Percentiles rank a stretch among this genome's conserved stretches.
phyloP scores from a whole-genome alignment of 345 rosid species.

The Citrus mangshanensis region DNA sequence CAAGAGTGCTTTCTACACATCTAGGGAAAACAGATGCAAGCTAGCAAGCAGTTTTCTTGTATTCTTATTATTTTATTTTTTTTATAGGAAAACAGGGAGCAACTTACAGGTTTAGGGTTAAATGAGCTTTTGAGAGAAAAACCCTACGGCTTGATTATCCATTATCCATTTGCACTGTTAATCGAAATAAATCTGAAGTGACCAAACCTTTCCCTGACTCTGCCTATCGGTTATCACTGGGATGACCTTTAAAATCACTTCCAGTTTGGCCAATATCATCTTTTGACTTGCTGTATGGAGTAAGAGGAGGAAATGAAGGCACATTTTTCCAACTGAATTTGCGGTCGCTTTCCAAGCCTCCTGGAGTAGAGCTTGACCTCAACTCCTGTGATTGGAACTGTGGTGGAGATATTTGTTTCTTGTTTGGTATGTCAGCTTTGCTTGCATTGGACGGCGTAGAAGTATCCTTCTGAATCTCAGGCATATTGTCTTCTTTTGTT shows the following conservation, averaged over 20 bases:
- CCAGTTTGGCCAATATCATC: constrained; percentile 3
- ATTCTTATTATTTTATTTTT: neutral
- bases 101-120: neutral
- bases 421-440: constrained; percentile 19
- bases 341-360: constrained; percentile 16
- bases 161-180: neutral
- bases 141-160: neutral
- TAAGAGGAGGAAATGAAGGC: constrained; percentile 28
- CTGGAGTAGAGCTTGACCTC: constrained; percentile 17
- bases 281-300: constrained; percentile 28
- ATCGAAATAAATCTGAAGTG: neutral
- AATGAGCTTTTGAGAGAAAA: constrained; percentile 4
- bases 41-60: neutral
- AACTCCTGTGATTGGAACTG: constrained; percentile 16
- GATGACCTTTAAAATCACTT: constrained; percentile 5
- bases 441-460: constrained; percentile 18
- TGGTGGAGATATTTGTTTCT: constrained; percentile 25
- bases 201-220: neutral
- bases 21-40: neutral
- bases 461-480: constrained; percentile 8
- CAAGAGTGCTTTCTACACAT: neutral
- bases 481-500: constrained; percentile 11
- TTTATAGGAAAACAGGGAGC: neutral
- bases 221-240: neutral
- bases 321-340: constrained; percentile 20